Conservation (phyloP, 257 asterid genomes). For the Solanum sitiens region DNA sequence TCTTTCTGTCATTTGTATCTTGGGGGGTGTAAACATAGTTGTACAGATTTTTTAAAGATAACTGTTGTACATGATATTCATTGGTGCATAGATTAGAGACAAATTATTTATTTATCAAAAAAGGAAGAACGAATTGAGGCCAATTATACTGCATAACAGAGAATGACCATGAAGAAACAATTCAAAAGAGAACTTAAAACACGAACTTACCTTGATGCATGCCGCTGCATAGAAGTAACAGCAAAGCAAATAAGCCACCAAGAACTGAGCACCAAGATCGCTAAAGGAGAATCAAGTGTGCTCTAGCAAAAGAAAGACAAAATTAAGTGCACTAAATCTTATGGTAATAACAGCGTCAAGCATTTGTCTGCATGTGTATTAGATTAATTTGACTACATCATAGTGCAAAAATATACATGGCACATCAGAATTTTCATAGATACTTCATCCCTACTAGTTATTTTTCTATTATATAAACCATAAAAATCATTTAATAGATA, state of each 20-base stretch:
- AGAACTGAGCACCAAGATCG: conserved; percentile 37
- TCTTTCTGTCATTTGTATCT: not conserved
- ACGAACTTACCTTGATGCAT: conserved; percentile 18
- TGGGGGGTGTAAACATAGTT: not conserved
- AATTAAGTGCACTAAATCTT: not conserved
- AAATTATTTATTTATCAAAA: not conserved
- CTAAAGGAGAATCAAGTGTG: conserved; percentile 62
- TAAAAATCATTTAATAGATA: no score
- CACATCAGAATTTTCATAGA: not conserved
- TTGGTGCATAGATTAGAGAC: not conserved
- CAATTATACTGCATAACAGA: not conserved
- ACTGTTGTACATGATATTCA: not conserved
- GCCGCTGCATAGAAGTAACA: conserved; percentile 24
- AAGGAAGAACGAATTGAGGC: not conserved
- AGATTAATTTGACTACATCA: not conserved
- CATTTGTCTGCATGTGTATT: not conserved
- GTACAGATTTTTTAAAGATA: not conserved
- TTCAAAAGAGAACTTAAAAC: not conserved
- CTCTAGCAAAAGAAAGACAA: conserved; percentile 43
- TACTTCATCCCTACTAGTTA: not conserved
- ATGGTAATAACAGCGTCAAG: not conserved
- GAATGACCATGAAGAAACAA: not conserved
- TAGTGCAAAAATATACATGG: not conserved
- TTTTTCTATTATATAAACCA: no score
- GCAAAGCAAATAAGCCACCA: conserved; percentile 24